Evolutionary conservation across 345 rosid genomes (phyloP).

Genomic region (Salix koriyanagi): DNA sequence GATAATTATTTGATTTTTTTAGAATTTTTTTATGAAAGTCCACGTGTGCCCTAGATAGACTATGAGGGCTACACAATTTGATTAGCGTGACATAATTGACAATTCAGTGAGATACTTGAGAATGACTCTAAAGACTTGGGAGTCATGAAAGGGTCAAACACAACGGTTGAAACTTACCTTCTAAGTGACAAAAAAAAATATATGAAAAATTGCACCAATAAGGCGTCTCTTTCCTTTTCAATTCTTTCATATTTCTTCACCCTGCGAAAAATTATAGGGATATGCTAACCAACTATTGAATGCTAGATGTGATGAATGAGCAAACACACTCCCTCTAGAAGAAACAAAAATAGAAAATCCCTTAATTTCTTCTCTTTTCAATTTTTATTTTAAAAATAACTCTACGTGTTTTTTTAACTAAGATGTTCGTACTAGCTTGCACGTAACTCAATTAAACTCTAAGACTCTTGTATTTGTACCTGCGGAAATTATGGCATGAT

Average conservation of each 20-base stretch:
- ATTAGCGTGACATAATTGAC: neutral
- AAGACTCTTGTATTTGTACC: too few species aligned
- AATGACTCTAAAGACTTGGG: neutral
- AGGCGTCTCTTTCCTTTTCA: neutral
- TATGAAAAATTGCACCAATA: neutral
- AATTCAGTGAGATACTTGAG: neutral
- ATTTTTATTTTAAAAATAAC: too few species aligned
- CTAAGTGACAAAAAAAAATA: neutral
- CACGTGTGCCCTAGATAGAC: too few species aligned
- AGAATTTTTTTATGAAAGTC: too few species aligned
- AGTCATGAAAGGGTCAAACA: neutral
- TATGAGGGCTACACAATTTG: neutral
- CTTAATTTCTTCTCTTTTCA: too few species aligned
- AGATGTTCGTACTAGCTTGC: too few species aligned
- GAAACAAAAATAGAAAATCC: too few species aligned
- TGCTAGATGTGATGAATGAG: neutral
- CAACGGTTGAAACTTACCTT: neutral
- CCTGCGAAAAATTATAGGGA: neutral
- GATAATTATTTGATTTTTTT: too few species aligned
- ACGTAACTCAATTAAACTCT: too few species aligned
- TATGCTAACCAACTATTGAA: neutral
- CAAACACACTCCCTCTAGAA: neutral
- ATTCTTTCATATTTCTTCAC: neutral
- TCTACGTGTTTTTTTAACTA: too few species aligned
- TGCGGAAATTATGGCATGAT: too few species aligned